These are phyloP conservation scores for Exophiala xenobiotica DNA, from an alignment of 2,329 filamentous ascomycete genomes.

Conservation along the genomic window DNA sequence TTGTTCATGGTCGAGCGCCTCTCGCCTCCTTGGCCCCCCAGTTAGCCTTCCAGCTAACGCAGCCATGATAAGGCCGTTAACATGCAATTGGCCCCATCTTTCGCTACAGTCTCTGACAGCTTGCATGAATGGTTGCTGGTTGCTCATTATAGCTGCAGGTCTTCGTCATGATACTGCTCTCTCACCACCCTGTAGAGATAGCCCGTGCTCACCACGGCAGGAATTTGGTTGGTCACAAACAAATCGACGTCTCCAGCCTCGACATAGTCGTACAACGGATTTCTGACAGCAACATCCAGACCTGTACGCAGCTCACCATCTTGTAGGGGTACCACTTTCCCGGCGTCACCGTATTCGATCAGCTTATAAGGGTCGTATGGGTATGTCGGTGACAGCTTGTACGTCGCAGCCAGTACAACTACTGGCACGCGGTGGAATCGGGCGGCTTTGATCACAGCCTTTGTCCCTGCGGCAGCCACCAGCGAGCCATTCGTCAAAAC, in stretches of 20 bases:
- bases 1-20: too few relatives aligned
- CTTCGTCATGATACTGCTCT: conserved; percentile 64
- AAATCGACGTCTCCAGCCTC: conserved; percentile 65
- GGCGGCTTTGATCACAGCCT: conserved; percentile 79
- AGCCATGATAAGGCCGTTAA: too few relatives aligned
- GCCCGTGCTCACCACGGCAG: conserved; percentile 56
- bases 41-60: too few relatives aligned
- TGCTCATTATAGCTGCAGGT: conserved; percentile 47
- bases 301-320: conserved; percentile 73
- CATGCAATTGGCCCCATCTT: not conserved
- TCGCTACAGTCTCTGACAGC: not conserved
- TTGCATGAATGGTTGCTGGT: not conserved
- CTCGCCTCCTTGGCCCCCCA: too few relatives aligned
- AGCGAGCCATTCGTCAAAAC: conserved; percentile 87
- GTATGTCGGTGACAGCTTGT: conserved; percentile 89
- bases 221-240: conserved; percentile 76
- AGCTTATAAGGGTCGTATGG: conserved; percentile 78
- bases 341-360: conserved; percentile 82
- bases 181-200: conserved; percentile 65
- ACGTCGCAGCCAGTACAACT: conserved; percentile 84
- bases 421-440: conserved; percentile 80
- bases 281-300: conserved; percentile 68
- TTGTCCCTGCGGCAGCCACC: conserved; percentile 79
- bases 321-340: conserved; percentile 71
- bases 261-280: conserved; percentile 79